Percentiles rank a stretch among this genome's conserved stretches.
phyloP scores from a whole-genome alignment of 2,329 filamentous ascomycete genomes.

The Colletotrichum liaoningense region DNA sequence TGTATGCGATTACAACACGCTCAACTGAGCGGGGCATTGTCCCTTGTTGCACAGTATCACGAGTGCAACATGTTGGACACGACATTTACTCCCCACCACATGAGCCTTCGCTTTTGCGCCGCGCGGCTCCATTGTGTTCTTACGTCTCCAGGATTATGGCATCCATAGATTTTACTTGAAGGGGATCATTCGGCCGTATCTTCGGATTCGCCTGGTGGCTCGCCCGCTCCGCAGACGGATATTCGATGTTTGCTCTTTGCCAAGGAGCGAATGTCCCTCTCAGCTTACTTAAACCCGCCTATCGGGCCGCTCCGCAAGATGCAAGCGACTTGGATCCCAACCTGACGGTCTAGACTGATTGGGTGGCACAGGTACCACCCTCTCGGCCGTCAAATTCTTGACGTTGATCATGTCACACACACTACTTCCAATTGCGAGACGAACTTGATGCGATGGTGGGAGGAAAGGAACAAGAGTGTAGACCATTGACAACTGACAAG shows the following conservation, averaged over 20 bases:
- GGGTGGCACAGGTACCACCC: not conserved
- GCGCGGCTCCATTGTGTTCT: not conserved
- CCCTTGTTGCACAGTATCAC: slow-evolving; percentile 24
- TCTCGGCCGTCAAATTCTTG: not conserved
- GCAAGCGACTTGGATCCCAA: slow-evolving; percentile 9
- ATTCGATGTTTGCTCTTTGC: slow-evolving; percentile 15
- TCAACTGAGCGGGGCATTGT: slow-evolving; percentile 15
- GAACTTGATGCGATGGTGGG: not conserved
- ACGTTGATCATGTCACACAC: slow-evolving; percentile 19
- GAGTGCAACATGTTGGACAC: slow-evolving; percentile 6
- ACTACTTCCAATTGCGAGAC: not conserved
- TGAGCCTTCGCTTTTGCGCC: not conserved
- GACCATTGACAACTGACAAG: not conserved
- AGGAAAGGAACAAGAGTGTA: not conserved
- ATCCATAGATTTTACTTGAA: not conserved
- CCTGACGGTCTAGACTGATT: slow-evolving; percentile 7
- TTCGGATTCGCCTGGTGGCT: not conserved
- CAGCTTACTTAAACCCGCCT: slow-evolving; percentile 20
- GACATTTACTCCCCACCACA: not conserved
- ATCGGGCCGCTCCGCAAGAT: slow-evolving; percentile 29
- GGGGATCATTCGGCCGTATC: not conserved
- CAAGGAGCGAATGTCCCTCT: slow-evolving; percentile 11
- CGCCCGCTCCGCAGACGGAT: not conserved
- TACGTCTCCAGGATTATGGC: not conserved
- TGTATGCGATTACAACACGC: slow-evolving; percentile 9